Percentiles rank a stretch among this genome's conserved stretches.
Evolutionary conservation across 2,329 filamentous ascomycete species (phyloP).

Genomic region (Pseudogymnoascus sp.): DNA sequence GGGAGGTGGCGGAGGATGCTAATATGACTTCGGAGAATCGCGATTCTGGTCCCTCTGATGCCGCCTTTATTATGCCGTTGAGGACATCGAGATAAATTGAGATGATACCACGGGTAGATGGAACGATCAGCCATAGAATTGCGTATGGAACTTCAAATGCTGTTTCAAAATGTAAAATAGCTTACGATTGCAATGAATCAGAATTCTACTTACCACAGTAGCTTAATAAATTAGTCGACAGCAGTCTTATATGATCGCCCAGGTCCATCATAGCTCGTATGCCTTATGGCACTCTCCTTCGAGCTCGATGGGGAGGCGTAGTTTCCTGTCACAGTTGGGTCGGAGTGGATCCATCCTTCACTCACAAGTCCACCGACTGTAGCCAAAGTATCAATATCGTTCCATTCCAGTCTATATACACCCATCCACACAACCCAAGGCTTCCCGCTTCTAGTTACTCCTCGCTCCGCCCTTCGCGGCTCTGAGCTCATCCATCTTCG

Average conservation of each 20-base stretch:
- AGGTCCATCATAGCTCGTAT: background rate
- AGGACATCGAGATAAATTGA: background rate
- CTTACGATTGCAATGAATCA: background rate
- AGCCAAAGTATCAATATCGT: conserved; percentile 2
- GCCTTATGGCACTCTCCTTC: background rate
- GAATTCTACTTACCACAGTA: background rate
- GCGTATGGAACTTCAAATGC: background rate
- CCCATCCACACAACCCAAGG: conserved; percentile 7
- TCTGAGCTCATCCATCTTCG: conserved; percentile 95
- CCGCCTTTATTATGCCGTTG: background rate
- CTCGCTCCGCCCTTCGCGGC: conserved; percentile 74
- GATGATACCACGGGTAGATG: background rate
- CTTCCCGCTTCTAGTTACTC: conserved; percentile 57
- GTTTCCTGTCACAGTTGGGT: background rate
- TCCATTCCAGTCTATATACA: conserved; percentile 18
- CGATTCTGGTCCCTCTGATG: background rate
- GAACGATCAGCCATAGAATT: background rate
- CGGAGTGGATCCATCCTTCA: background rate
- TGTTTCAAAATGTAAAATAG: background rate
- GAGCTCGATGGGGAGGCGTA: background rate
- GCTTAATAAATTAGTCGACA: background rate
- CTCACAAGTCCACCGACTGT: background rate
- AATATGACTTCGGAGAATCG: background rate
- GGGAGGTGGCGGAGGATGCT: background rate
- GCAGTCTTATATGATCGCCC: background rate